Conservation (phyloP, 257 asterid species). For the Gynochthodes officinalis region DNA sequence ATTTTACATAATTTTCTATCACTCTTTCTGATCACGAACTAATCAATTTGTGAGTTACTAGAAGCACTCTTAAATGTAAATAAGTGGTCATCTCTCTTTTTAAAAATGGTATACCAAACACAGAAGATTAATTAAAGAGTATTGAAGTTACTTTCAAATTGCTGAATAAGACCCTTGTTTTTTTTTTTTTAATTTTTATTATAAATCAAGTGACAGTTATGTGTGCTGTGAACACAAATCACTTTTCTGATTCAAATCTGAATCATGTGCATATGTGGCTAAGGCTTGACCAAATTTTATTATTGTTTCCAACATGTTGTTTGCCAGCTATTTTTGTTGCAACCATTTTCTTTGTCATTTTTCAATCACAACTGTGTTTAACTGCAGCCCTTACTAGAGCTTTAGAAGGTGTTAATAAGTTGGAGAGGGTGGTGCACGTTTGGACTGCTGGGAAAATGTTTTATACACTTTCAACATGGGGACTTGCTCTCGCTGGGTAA, state of each 20-base stretch:
- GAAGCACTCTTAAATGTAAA: no score
- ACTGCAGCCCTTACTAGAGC: constrained; percentile 69
- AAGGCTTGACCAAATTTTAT: not conserved
- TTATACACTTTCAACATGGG: constrained; percentile 84
- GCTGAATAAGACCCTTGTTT: not conserved
- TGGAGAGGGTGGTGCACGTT: constrained; percentile 67
- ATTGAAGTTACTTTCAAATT: not conserved
- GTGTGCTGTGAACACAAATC: not conserved
- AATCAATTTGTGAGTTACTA: no score
- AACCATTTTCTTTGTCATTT: not conserved
- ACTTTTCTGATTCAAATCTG: not conserved
- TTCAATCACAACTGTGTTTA: not conserved
- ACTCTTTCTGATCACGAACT: no score
- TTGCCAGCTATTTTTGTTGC: not conserved
- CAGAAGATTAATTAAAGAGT: not conserved
- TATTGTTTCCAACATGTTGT: not conserved
- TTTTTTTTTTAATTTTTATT: not conserved
- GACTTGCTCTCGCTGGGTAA: constrained; percentile 87
- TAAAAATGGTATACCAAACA: no score
- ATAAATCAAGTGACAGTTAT: not conserved
- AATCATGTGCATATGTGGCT: not conserved
- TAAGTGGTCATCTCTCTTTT: no score
- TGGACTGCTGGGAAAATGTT: constrained; percentile 86
- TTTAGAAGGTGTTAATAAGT: constrained; percentile 62
- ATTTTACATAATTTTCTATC: no score